A percentile compares a stretch with the other conserved stretches of the same genome.
Conservation (phyloP, 2,329 filamentous ascomycete species). For the Paracorniculantispora psalliotae region DNA sequence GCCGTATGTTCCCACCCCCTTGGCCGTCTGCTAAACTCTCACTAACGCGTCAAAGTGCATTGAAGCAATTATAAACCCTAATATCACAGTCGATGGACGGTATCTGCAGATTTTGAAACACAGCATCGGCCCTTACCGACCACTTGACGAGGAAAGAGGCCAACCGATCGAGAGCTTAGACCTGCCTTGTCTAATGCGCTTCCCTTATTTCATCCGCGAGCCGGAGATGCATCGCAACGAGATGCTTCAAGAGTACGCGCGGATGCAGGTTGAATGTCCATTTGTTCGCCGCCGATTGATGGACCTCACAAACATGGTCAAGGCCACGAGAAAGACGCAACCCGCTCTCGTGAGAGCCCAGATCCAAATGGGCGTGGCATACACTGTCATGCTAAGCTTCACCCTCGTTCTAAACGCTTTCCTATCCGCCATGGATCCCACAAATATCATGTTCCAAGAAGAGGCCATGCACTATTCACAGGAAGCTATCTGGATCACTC, state of each 20-base stretch:
- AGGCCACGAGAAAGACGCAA: background rate
- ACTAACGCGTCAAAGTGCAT: constrained; percentile 5
- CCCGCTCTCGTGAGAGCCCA: background rate
- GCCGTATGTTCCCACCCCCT: constrained; percentile 23
- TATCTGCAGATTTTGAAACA: background rate
- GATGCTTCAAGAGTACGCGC: constrained; percentile 1
- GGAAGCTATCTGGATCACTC: constrained; percentile 22
- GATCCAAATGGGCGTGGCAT: constrained; percentile 15
- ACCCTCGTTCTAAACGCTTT: constrained; percentile 22
- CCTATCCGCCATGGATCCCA: constrained; percentile 19
- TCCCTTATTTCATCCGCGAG: constrained; percentile 2
- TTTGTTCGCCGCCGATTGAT: constrained; percentile 11
- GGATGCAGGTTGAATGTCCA: constrained; percentile 8
- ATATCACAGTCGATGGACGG: constrained; percentile 5
- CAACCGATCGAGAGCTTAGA: constrained; percentile 13
- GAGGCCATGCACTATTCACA: constrained; percentile 18
- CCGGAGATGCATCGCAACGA: constrained; percentile 2
- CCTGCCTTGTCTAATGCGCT: constrained; percentile 10
- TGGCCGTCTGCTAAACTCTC: background rate
- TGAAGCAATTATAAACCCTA: constrained; percentile 12
- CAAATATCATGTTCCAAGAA: constrained; percentile 10
- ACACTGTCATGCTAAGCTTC: constrained; percentile 19
- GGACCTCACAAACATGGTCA: constrained; percentile 5
- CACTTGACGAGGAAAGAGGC: constrained; percentile 10
- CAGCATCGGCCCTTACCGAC: background rate